Evolutionary conservation across 495 filamentous ascomycete species (phyloP).

Genomic region (Emericellopsis terricola): DNA sequence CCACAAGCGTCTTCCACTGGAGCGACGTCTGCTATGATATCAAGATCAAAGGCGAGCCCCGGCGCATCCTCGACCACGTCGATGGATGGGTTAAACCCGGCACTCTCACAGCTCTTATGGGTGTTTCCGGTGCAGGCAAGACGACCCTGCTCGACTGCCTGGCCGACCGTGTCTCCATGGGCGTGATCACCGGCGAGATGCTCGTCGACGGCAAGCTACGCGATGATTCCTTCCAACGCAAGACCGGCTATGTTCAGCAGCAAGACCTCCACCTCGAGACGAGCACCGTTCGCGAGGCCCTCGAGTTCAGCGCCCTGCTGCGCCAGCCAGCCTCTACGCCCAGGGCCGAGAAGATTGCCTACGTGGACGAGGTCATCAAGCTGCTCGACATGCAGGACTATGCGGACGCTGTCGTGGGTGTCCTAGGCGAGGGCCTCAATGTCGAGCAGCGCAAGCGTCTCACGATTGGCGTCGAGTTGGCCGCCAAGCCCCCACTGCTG

Average conservation of each 20-base stretch:
- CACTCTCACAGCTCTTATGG: slow-evolving; percentile 61
- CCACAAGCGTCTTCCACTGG: slow-evolving; percentile 40
- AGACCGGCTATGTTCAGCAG: slow-evolving; percentile 75
- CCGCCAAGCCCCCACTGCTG: slow-evolving; percentile 62
- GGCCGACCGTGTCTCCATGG: slow-evolving; percentile 56
- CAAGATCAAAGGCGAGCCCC: slow-evolving; percentile 42
- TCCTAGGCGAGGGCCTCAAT: slow-evolving; percentile 40
- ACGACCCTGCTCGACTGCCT: slow-evolving; percentile 49
- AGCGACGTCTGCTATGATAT: slow-evolving; percentile 56
- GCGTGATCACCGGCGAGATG: slow-evolving; percentile 55
- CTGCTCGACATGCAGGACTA: slow-evolving; percentile 68
- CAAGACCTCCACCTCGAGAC: slow-evolving; percentile 73
- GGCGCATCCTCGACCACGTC: slow-evolving; percentile 47
- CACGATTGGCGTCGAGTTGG: slow-evolving; percentile 86
- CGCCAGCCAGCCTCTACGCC: slow-evolving; percentile 52
- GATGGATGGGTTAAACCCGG: slow-evolving; percentile 67
- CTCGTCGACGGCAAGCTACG: slow-evolving; percentile 59
- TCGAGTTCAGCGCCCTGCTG: slow-evolving; percentile 63
- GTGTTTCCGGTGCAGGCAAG: slow-evolving; percentile 69
- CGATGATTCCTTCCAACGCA: slow-evolving; percentile 54
- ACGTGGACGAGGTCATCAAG: slow-evolving; percentile 77
- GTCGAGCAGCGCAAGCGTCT: slow-evolving; percentile 43
- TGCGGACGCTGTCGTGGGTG: slow-evolving; percentile 66
- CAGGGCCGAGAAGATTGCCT: slow-evolving; percentile 55
- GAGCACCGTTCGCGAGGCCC: slow-evolving; percentile 69